Base-by-base conservation (phyloP, 345 rosid genomes). In the Bretschneidera sinensis region DNA sequence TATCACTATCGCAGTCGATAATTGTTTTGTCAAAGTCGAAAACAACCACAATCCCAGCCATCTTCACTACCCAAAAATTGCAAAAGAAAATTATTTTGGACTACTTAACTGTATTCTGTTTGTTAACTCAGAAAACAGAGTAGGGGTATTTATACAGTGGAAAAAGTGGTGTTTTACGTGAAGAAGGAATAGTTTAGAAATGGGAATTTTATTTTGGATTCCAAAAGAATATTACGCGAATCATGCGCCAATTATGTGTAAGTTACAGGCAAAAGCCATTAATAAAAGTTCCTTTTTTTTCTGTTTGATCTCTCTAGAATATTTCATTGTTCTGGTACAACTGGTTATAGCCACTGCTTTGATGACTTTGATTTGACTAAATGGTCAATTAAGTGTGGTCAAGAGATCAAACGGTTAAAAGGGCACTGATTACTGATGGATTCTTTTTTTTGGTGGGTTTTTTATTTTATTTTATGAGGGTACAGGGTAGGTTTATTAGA, bases 11-110 rank as follows among this genome's bases (percentile, higher is more conserved):
- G n/a, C 78, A 80, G 24, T 92, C 96, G 51, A 91, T 61, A 60
- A 88, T 91, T 1, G 98, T 91, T 77, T 88, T 83, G 71, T 92
- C 95, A 21, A 92, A 92, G 53, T 91, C 96, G 52, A 91, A 91
- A 53, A 91, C 74, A 49, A 76, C 84, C 21, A 86, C 78, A 61
- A 76, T 52, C 52, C 72, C 84, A 0, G 85, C 79, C 89, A 81
- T 2, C 13, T 20, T n/a, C n/a, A n/a, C 23, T 63, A 17, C 43
- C 0, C 8, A 63, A 55, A n/a, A 48, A 31, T 10, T 5, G 6
- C 20, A 33, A 19, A 49, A 57, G 17, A 48, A 25, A 23, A 45
- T 2, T 3, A 3, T 45, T 24, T 17, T 28, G 58, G 23, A 57
- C 10, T 25, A 34, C 11, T 6, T 4, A 17, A n/a, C 8, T 21